Evolutionary conservation across 2,329 filamentous ascomycete species (phyloP).

Genomic region (Orbilia brochopaga): DNA sequence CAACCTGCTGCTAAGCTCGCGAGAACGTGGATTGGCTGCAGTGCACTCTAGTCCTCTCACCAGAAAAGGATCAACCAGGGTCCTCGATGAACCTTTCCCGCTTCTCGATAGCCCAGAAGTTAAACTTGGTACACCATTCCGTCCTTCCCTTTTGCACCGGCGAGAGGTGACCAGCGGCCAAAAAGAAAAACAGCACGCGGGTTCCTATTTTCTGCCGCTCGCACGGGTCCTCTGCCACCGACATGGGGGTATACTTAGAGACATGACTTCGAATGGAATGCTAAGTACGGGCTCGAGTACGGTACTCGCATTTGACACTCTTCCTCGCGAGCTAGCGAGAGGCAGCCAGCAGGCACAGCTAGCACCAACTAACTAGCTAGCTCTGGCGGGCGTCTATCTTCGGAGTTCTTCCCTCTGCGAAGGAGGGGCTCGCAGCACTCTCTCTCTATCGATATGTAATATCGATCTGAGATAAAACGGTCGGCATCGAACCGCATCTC

Average conservation of each 20-base stretch:
- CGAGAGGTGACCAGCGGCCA: neutral
- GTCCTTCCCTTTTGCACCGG: slow-evolving; percentile 2
- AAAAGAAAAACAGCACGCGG: slow-evolving; percentile 42
- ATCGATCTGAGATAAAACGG: slow-evolving; percentile 21
- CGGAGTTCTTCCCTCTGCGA: slow-evolving; percentile 26
- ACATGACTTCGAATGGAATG: neutral
- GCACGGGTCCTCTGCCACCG: slow-evolving; percentile 48
- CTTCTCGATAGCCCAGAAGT: slow-evolving; percentile 49
- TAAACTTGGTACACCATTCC: slow-evolving; percentile 48
- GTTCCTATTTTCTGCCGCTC: slow-evolving; percentile 35
- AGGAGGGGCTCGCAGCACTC: slow-evolving; percentile 23
- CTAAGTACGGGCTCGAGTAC: no score
- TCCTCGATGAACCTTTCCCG: slow-evolving; percentile 50
- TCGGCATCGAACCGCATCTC: slow-evolving; percentile 34
- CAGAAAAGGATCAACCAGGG: slow-evolving; percentile 50
- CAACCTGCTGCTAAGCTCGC: slow-evolving; percentile 29
- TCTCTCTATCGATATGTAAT: slow-evolving; percentile 9
- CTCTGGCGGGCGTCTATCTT: slow-evolving; percentile 23
- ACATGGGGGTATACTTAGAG: slow-evolving; percentile 40
- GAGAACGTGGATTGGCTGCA: slow-evolving; percentile 51
- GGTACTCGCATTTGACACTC: no score
- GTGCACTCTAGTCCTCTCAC: slow-evolving; percentile 1
- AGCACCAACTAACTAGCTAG: no score
- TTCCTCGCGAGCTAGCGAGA: no score
- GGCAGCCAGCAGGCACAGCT: slow-evolving; percentile 36